A percentile compares a stretch with the other conserved stretches of the same genome.
Evolutionary conservation across 441 rosid species (phyloP).

Genomic region (Euphorbia schlechtendalii): DNA sequence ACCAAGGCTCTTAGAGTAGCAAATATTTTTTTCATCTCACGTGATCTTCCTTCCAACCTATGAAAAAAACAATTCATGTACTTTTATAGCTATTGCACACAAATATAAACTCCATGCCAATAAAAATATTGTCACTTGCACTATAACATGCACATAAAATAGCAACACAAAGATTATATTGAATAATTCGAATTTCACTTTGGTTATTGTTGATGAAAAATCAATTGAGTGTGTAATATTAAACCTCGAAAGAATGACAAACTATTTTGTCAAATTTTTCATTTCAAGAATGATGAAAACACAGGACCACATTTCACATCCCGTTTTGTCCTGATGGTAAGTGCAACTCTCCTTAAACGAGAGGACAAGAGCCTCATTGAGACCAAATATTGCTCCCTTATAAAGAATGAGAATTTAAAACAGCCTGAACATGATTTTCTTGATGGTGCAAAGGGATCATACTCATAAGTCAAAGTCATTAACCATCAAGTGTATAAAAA

Average conservation of each 20-base stretch:
- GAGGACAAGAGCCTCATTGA: too few relatives aligned
- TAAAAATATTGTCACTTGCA: neutral
- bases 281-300: too few relatives aligned
- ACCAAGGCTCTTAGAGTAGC: constrained; percentile 82
- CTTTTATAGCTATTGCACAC: neutral
- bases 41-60: constrained; percentile 36
- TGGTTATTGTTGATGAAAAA: neutral
- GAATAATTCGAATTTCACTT: neutral
- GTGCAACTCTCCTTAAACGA: too few relatives aligned
- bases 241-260: too few relatives aligned
- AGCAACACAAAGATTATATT: neutral
- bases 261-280: too few relatives aligned
- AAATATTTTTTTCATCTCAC: constrained; percentile 77
- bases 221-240: too few relatives aligned
- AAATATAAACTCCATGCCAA: neutral
- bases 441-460: neutral
- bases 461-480: too few relatives aligned
- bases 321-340: too few relatives aligned
- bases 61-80: constrained; percentile 3
- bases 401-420: neutral
- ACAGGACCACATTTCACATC: too few relatives aligned
- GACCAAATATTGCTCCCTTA: too few relatives aligned
- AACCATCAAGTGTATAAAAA: too few relatives aligned
- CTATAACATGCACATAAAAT: neutral
- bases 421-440: neutral